Evolutionary conservation across 805 yeast species (phyloP).

Genomic region (Candida silvicultrix): DNA sequence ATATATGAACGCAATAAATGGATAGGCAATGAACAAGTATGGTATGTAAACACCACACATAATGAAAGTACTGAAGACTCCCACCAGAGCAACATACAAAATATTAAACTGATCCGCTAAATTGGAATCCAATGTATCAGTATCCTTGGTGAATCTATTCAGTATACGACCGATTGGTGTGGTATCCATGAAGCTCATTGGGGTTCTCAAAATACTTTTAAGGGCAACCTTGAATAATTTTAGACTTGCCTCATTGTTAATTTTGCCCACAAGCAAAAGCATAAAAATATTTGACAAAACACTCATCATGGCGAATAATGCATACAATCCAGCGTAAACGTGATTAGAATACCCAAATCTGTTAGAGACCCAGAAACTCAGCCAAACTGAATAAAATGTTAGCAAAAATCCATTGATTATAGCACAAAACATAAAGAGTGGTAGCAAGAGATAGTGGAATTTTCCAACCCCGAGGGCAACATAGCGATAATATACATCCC

Average conservation of each 20-base stretch:
- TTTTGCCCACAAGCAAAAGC: slow-evolving; percentile 46
- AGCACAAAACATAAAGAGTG: slow-evolving; percentile 19
- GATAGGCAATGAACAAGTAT: slow-evolving; percentile 65
- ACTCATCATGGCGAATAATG: slow-evolving; percentile 47
- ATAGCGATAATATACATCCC: slow-evolving; percentile 34
- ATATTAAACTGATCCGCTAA: slow-evolving; percentile 62
- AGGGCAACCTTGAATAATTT: slow-evolving; percentile 53
- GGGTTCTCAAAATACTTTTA: slow-evolving; percentile 54
- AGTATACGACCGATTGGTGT: slow-evolving; percentile 83
- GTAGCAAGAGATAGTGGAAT: slow-evolving; percentile 24
- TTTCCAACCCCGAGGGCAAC: slow-evolving; percentile 41
- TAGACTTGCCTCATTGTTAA: slow-evolving; percentile 49
- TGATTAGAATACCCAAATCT: slow-evolving; percentile 39
- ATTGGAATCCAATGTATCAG: slow-evolving; percentile 77
- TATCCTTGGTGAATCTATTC: slow-evolving; percentile 81
- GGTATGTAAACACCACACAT: slow-evolving; percentile 68
- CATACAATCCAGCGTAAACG: slow-evolving; percentile 60
- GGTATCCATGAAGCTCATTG: slow-evolving; percentile 78
- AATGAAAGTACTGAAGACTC: slow-evolving; percentile 56
- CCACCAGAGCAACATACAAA: slow-evolving; percentile 43
- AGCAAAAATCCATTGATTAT: slow-evolving; percentile 41
- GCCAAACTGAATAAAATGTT: slow-evolving; percentile 62
- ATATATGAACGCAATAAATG: slow-evolving; percentile 40
- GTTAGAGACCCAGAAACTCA: slow-evolving; percentile 66
- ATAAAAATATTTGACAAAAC: slow-evolving; percentile 42